Percentiles rank a stretch among this genome's conserved stretches.
These are phyloP conservation scores for Heterobasidion irregulare DNA, from an alignment of 1,284 basidiomycete species.

Conservation along the genomic window DNA sequence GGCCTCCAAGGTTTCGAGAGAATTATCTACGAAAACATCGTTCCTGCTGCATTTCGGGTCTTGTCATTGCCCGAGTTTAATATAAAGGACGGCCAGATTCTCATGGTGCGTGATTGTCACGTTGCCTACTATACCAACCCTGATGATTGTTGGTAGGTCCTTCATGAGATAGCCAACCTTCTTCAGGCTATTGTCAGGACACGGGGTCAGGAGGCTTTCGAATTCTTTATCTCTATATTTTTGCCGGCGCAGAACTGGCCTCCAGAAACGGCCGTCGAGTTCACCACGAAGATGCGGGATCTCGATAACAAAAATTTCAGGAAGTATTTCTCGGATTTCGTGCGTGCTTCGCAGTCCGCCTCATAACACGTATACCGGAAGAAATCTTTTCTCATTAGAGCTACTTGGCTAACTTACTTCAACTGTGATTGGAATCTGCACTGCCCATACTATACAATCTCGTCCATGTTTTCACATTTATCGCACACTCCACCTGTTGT, in stretches of 20 bases:
- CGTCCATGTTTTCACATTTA: not conserved
- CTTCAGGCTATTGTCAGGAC: constrained; percentile 75
- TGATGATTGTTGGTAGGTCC: constrained; percentile 42
- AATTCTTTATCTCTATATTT: constrained; percentile 76
- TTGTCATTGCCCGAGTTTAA: constrained; percentile 80
- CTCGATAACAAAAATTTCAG: constrained; percentile 80
- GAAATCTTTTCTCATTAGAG: not conserved
- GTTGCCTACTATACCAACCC: not conserved
- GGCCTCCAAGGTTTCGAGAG: constrained; percentile 86
- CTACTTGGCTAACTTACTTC: not conserved
- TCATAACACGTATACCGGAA: constrained; percentile 36
- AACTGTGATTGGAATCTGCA: constrained; percentile 1
- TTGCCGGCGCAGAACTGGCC: constrained; percentile 90
- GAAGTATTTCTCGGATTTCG: constrained; percentile 85
- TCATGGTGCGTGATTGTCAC: constrained; percentile 49
- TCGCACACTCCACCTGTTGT: not conserved
- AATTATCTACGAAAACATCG: constrained; percentile 85
- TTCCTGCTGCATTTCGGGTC: constrained; percentile 81
- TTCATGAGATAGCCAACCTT: constrained; percentile 82
- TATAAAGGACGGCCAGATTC: constrained; percentile 80
- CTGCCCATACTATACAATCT: not conserved
- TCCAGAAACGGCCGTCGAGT: constrained; percentile 67
- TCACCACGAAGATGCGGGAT: constrained; percentile 70
- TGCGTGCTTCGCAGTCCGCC: constrained; percentile 56
- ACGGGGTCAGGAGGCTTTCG: constrained; percentile 78